Evolutionary conservation across 2,329 filamentous ascomycete genomes (phyloP), one percentile per base, ranked within the genome.

Genomic region (Aspergillus sclerotialis): DNA sequence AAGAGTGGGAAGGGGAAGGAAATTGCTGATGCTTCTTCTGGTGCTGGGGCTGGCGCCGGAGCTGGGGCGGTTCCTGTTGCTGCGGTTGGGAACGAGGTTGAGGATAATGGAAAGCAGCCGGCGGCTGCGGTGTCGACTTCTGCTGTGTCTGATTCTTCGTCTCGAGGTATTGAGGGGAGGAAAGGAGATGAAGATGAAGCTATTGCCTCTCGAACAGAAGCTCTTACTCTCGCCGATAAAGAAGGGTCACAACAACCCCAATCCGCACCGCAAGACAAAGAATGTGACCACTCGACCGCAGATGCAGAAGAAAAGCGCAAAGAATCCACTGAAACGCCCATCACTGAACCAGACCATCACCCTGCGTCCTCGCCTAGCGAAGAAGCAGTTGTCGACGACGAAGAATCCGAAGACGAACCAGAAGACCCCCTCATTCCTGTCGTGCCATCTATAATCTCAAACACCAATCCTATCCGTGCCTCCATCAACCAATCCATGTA

Each of bases 401-500:
- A 46, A 5, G 29, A 38, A 16, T 68, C 69, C 24, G 47, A 62
- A 2, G 49, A 56, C 40, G 50, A 51, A 16, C 46, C 55, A 14
- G 71, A 72, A 30, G 73, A 77, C 7, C 70, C 82, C 8, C 63
- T 89, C 17, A 58, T 94, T 3, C 89, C 89, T 0, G 61, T 94
- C 32, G 77, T 82, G 0, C 73, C 77, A 5, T 83, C 84, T 1
- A 65, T 93, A 4, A 69, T 95, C 4, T 83, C 87, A 5, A 67
- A 76, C 1, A 71, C 74, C 30, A 89, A 94, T 53, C 74, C 81
- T 1, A 79, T 94, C 59, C 83, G 89, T 36, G 74, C 79, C 18
- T 82, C 79, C 19, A 92, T 95, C 49, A 80, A 72, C 0, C 78
- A 84, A 0, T 64, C 73, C 11, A 74, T 83, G 36, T 94, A 95